phyloP scores from a whole-genome alignment of 2,329 filamentous ascomycete genomes.

The Phaeosphaeria sp. region DNA sequence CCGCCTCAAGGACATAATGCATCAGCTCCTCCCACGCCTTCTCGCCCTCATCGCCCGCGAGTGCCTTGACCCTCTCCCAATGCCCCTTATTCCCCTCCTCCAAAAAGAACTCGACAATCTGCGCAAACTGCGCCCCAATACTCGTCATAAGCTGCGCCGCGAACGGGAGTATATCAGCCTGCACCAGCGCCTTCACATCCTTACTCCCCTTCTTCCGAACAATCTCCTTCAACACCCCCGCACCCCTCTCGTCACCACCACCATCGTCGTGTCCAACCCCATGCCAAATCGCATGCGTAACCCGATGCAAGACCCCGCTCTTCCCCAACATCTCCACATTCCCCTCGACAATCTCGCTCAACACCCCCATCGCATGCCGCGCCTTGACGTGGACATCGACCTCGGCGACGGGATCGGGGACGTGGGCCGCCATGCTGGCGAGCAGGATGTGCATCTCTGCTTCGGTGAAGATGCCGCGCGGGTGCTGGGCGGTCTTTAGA shows the following conservation, averaged over 20 bases:
- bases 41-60: slow-evolving; percentile 53
- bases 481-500: slow-evolving; percentile 60
- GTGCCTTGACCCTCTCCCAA: slow-evolving; percentile 55
- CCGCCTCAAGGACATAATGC: slow-evolving; percentile 58
- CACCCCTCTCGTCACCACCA: background rate
- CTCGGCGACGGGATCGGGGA: background rate
- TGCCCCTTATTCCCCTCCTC: slow-evolving; percentile 57
- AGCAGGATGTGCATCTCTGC: slow-evolving; percentile 62
- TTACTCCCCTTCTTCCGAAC: background rate
- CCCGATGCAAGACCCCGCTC: slow-evolving; percentile 49
- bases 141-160: background rate
- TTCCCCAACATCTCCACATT: slow-evolving; percentile 57
- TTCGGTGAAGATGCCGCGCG: slow-evolving; percentile 61
- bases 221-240: background rate
- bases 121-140: slow-evolving; percentile 50
- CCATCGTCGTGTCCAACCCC: background rate
- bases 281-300: slow-evolving; percentile 51
- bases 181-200: background rate
- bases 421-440: slow-evolving; percentile 53
- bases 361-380: slow-evolving; percentile 54
- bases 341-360: slow-evolving; percentile 58
- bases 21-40: slow-evolving; percentile 56
- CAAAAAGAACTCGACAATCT: slow-evolving; percentile 64
- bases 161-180: background rate
- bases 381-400: slow-evolving; percentile 54